Percentiles rank a stretch among this genome's conserved stretches.
These are phyloP conservation scores for Monosporozyma aerobia DNA, from an alignment of 805 yeast species.

Conservation along the genomic window DNA sequence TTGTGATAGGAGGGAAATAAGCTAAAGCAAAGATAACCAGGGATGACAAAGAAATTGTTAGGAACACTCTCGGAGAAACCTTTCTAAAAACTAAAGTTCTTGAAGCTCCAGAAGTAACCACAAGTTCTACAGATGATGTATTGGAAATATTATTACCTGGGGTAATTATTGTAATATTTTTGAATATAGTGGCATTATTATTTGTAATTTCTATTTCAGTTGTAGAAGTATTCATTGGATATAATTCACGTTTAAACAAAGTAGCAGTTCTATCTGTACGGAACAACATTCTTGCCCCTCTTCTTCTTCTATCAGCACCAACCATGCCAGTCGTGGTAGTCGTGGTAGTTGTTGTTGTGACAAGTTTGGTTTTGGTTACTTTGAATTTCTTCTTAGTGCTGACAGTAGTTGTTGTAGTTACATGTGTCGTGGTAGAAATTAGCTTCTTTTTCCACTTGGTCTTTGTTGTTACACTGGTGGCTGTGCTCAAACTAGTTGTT, in stretches of 20 bases:
- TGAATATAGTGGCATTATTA: background rate
- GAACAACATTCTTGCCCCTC: background rate
- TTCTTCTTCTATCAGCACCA: background rate
- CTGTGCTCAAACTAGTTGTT: constrained; percentile 8
- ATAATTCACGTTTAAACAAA: background rate
- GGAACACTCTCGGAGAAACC: background rate
- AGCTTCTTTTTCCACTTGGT: constrained; percentile 5
- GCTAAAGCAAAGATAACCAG: background rate
- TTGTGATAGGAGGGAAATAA: background rate
- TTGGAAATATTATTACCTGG: background rate
- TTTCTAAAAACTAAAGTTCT: background rate
- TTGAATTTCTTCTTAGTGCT: constrained; percentile 3
- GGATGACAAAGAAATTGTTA: background rate
- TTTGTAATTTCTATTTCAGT: background rate
- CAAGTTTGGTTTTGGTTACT: constrained; percentile 1
- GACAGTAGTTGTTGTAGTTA: constrained; percentile 9
- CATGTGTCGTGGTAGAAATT: constrained; percentile 8
- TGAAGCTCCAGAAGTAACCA: background rate
- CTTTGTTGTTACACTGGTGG: constrained; percentile 8
- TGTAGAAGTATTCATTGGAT: background rate
- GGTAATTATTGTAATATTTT: background rate
- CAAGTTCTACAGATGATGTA: background rate
- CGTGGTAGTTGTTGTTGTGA: constrained; percentile 11
- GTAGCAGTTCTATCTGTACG: background rate
- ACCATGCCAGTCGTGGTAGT: constrained; percentile 4